Evolutionary conservation across 2,329 filamentous ascomycete genomes (phyloP), one percentile per base, ranked within the genome.

Genomic region (Fusarium lateritium): DNA sequence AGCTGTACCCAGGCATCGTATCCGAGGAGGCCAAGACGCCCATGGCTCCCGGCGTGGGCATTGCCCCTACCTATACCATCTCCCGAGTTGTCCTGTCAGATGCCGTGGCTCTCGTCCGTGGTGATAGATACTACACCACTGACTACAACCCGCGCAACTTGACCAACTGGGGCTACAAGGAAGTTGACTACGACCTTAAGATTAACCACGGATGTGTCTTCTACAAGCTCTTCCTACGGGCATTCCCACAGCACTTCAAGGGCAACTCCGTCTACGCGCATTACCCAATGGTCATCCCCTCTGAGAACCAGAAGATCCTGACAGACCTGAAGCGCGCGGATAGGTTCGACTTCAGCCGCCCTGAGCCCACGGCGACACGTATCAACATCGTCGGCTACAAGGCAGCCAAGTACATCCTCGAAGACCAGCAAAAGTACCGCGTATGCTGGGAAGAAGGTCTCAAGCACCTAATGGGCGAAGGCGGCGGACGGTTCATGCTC

Each of bases 141-240:
- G 92, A 95, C 77, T 94, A 92, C 77, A 88, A 90, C 70, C 88
- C 93, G 0, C 86, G 88, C 10, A 88, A 89, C 71, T 80, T 97
- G 46, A 97, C 93, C 2, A 94, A 93, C 79, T 97, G 93, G 93
- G 93, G 93, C 21, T 95, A 88, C 81, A 88, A 89, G 56, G 91
- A 94, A 76, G 91, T 88, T 5, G 85, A 92, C 21, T 93, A 91
- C 57, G 92, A 97, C 71, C 80, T 90, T 22, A 88, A 86, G 61
- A 80, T 95, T 69, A 92, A 96, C 79, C 90, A 96, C 75, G 93
- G 94, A 46, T 94, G 91, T 71, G 88, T 94, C 14, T 92, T 95
- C 79, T 94, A 94, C 83, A 97, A 96, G 82, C 85, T 97, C 36
- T 91, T 94, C 76, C 83, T 93, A 36, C 87, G 91, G 7, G 92